These are phyloP conservation scores for Dictyostelium firmibasis DNA, from an alignment of 78 protist genomes.

Conservation along the genomic window DNA sequence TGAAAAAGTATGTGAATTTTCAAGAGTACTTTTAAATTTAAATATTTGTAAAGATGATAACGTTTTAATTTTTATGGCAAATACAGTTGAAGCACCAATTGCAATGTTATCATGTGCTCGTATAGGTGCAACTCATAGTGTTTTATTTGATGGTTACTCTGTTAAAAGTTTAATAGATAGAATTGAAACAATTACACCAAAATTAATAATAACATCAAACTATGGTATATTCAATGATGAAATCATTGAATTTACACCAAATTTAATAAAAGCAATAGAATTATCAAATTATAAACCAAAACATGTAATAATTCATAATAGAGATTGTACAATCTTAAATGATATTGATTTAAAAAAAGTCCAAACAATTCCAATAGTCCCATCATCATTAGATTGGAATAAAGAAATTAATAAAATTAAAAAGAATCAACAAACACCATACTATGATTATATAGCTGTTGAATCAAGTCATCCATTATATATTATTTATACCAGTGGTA, in stretches of 20 bases:
- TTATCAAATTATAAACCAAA: neutral
- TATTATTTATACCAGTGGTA: conserved; percentile 14
- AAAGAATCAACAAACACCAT: too few species aligned
- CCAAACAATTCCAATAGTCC: neutral
- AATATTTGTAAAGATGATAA: conserved; percentile 89
- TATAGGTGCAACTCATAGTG: conserved; percentile 91
- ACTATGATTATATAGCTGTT: neutral
- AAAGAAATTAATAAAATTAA: neutral
- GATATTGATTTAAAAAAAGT: neutral
- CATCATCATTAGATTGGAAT: conserved; percentile 1
- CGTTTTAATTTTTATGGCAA: conserved; percentile 93
- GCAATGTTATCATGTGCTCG: conserved; percentile 97
- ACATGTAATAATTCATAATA: neutral
- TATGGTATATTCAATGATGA: neutral
- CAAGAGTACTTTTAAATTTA: conserved; percentile 79
- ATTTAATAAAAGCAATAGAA: neutral
- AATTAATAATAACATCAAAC: neutral
- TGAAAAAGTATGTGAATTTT: conserved; percentile 77
- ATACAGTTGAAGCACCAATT: conserved; percentile 67
- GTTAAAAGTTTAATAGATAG: too few species aligned
- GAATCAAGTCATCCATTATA: neutral
- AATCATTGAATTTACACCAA: neutral
- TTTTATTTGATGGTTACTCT: neutral
- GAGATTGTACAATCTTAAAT: neutral
- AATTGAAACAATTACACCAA: neutral